phyloP scores from a whole-genome alignment of 2,329 filamentous ascomycete genomes.

The Lasiodiplodia citricola region DNA sequence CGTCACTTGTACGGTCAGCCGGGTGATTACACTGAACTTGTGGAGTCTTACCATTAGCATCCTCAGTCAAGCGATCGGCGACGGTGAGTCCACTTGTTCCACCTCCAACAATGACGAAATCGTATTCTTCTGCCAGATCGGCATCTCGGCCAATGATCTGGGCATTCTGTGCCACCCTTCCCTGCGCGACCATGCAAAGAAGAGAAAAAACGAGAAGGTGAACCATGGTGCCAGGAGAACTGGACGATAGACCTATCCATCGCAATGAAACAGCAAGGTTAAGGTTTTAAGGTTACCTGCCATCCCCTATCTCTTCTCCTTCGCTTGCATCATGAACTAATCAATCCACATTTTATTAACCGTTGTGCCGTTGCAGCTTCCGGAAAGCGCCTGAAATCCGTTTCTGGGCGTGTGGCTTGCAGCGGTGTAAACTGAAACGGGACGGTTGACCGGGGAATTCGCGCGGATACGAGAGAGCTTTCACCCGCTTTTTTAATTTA shows the following conservation, averaged over 20 bases:
- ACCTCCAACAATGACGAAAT: slow-evolving; percentile 26
- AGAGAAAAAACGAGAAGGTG: not conserved
- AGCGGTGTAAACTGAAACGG: not conserved
- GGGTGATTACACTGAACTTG: not conserved
- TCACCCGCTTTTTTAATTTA: not conserved
- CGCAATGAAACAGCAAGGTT: not conserved
- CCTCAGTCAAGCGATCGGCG: slow-evolving; percentile 24
- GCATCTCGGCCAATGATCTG: not conserved
- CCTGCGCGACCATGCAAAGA: not conserved
- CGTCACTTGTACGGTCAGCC: not conserved
- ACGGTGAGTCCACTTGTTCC: slow-evolving; percentile 24
- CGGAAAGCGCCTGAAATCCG: not conserved
- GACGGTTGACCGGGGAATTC: not conserved
- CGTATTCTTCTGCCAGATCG: slow-evolving; percentile 1
- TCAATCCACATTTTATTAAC: not conserved
- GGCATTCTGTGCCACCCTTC: not conserved
- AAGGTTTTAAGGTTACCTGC: not conserved
- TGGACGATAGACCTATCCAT: not conserved
- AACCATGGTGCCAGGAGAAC: not conserved
- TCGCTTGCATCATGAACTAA: not conserved
- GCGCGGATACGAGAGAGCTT: not conserved
- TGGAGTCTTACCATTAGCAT: slow-evolving; percentile 26
- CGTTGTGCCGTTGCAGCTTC: not conserved
- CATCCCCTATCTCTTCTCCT: not conserved
- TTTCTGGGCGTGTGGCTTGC: not conserved